Evolutionary conservation across 495 filamentous ascomycete species (phyloP).

Genomic region (Cairneyella variabilis): DNA sequence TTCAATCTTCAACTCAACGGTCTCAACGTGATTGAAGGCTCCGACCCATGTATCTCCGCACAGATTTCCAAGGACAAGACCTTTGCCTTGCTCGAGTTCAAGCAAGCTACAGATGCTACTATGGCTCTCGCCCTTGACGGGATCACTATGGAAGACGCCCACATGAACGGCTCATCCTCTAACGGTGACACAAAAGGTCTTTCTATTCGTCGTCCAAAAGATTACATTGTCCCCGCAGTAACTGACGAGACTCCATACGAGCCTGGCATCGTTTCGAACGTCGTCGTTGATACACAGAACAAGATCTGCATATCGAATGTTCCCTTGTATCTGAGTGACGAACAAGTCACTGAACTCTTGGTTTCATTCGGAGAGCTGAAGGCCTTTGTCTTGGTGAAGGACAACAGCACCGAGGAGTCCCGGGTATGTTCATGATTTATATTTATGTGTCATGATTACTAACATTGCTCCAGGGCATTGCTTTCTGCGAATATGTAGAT

Average conservation of each 20-base stretch:
- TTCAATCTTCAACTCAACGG: constrained; percentile 96
- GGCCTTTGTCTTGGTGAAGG: constrained; percentile 87
- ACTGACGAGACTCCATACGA: constrained; percentile 73
- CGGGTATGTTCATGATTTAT: constrained; percentile 56
- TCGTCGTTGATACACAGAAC: constrained; percentile 87
- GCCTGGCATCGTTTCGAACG: constrained; percentile 70
- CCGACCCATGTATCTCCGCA: constrained; percentile 83
- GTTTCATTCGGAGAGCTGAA: constrained; percentile 90
- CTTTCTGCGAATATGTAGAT: constrained; percentile 93
- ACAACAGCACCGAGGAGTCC: constrained; percentile 79
- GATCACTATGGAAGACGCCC: constrained; percentile 76
- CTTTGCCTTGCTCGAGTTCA: constrained; percentile 91
- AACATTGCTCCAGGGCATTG: constrained; percentile 65
- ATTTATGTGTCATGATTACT: constrained; percentile 18
- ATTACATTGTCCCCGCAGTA: constrained; percentile 89
- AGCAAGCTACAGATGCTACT: constrained; percentile 80
- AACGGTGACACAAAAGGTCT: constrained; percentile 60
- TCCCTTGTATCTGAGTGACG: constrained; percentile 79
- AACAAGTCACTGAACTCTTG: constrained; percentile 85
- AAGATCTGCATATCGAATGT: constrained; percentile 93
- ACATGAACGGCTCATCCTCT: constrained; percentile 48
- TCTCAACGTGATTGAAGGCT: constrained; percentile 78
- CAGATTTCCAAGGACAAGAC: constrained; percentile 72
- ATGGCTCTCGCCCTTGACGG: constrained; percentile 88
- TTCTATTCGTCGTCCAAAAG: constrained; percentile 85